phyloP scores from a whole-genome alignment of 2,329 filamentous ascomycete species.

The Alternaria consortialis region DNA sequence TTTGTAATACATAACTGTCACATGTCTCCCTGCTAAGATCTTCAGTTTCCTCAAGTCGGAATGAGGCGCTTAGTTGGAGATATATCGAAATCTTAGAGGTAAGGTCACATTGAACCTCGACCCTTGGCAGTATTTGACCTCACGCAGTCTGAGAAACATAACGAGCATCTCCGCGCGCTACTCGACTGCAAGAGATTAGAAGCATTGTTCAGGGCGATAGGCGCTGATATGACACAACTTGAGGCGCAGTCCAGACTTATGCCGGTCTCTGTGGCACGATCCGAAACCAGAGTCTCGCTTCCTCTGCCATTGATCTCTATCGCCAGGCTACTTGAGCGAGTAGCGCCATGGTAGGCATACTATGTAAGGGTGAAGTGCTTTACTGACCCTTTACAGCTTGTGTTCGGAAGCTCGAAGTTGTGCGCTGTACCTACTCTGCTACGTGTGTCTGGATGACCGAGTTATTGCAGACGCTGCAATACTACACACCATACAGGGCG shows the following conservation, averaged over 20 bases:
- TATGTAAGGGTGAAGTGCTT: not conserved
- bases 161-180: slow-evolving; percentile 42
- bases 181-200: slow-evolving; percentile 55
- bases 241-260: slow-evolving; percentile 9
- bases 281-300: slow-evolving; percentile 21
- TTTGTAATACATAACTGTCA: slow-evolving; percentile 12
- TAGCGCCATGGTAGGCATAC: slow-evolving; percentile 37
- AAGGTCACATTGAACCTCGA: not conserved
- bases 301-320: slow-evolving; percentile 37
- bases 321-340: slow-evolving; percentile 33
- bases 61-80: slow-evolving; percentile 48
- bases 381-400: slow-evolving; percentile 31
- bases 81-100: slow-evolving; percentile 46
- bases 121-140: slow-evolving; percentile 9
- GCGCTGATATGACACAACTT: slow-evolving; percentile 53
- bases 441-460: slow-evolving; percentile 45
- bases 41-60: slow-evolving; percentile 41
- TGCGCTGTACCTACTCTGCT: slow-evolving; percentile 38
- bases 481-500: slow-evolving; percentile 38
- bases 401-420: slow-evolving; percentile 29
- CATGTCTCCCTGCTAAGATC: slow-evolving; percentile 22
- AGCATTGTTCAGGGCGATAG: slow-evolving; percentile 66
- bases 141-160: slow-evolving; percentile 18
- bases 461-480: slow-evolving; percentile 32
- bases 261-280: slow-evolving; percentile 13